Conservation (phyloP, 441 rosid genomes). For the Gossypium trilobum region DNA sequence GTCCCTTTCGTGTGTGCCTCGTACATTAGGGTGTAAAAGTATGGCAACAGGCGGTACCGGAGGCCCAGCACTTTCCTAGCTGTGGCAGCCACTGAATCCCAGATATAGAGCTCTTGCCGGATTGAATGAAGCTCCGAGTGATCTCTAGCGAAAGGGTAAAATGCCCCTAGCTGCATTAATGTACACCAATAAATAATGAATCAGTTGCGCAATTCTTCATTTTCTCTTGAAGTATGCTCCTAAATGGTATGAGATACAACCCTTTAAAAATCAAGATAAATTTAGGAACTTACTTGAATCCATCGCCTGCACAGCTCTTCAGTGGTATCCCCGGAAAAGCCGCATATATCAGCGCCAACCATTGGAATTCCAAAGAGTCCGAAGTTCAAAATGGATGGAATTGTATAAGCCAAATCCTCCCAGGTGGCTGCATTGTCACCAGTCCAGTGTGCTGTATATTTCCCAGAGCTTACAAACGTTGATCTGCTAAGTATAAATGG, state of each 20-base stretch:
- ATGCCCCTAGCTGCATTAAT: conserved; percentile 55
- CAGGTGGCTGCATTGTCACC: conserved; percentile 64
- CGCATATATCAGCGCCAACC: conserved; percentile 71
- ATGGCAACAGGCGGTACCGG: conserved; percentile 53
- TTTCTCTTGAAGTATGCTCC: no score
- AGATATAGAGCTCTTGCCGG: conserved; percentile 54
- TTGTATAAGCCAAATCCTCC: conserved; percentile 53
- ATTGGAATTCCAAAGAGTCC: conserved; percentile 76
- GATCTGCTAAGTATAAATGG: conserved; percentile 66
- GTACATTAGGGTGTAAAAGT: conserved; percentile 55
- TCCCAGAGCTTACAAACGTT: conserved; percentile 71
- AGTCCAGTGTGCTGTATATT: conserved; percentile 77
- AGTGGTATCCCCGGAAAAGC: conserved; percentile 29
- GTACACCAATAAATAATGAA: no score
- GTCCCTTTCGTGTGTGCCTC: conserved; percentile 45
- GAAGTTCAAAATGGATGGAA: conserved; percentile 51
- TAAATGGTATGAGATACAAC: no score
- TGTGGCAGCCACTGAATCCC: conserved; percentile 64
- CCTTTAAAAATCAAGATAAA: no score
- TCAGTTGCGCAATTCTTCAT: no score
- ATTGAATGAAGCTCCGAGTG: conserved; percentile 25
- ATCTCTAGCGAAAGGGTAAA: conserved; percentile 72
- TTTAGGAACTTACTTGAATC: conserved; percentile 49
- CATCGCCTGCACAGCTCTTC: conserved; percentile 68
- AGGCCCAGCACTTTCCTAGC: conserved; percentile 61